phyloP scores from a whole-genome alignment of 1,284 basidiomycete species.

The Ustilago loliicola region DNA sequence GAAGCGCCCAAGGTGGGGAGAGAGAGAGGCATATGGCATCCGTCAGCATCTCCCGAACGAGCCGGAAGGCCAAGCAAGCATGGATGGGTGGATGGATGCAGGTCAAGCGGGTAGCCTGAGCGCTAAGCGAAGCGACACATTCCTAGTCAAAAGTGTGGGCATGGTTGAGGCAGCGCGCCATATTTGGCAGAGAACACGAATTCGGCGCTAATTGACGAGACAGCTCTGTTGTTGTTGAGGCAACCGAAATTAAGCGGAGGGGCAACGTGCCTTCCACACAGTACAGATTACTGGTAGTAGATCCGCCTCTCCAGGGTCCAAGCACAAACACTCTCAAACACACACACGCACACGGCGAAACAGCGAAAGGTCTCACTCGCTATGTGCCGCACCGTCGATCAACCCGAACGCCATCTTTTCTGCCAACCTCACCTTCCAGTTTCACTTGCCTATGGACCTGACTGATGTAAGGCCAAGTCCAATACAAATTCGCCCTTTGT shows the following conservation, averaged over 20 bases:
- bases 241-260: background rate
- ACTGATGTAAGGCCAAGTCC: too few species aligned
- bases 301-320: background rate
- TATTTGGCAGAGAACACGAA: background rate
- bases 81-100: background rate
- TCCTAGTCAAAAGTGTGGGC: slow-evolving; percentile 5
- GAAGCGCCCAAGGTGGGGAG: background rate
- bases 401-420: background rate
- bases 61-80: background rate
- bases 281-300: background rate
- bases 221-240: background rate
- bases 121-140: slow-evolving; percentile 8
- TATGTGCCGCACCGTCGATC: background rate
- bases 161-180: background rate
- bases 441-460: background rate
- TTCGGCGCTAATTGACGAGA: slow-evolving; percentile 10
- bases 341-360: background rate
- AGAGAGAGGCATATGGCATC: background rate
- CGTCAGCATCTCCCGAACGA: background rate
- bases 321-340: background rate
- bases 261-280: background rate
- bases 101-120: background rate
- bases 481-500: too few species aligned
- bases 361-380: slow-evolving; percentile 2
- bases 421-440: background rate